phyloP scores from a whole-genome alignment of 345 rosid genomes.

The Populus deltoides region DNA sequence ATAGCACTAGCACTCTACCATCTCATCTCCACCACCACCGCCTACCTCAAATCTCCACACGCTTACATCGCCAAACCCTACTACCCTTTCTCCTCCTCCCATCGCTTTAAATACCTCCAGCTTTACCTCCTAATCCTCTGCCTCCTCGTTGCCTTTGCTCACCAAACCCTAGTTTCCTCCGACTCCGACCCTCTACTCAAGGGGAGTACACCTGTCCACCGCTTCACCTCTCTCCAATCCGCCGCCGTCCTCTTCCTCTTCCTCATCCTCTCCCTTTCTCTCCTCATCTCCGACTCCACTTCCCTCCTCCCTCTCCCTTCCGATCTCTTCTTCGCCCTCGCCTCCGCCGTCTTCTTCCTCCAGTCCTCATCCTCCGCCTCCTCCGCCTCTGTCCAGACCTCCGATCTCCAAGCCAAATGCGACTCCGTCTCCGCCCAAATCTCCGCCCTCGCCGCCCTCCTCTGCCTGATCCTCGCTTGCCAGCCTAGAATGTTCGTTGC shows the following conservation, averaged over 20 bases:
- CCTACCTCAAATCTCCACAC: constrained; percentile 63
- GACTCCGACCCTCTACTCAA: constrained; percentile 79
- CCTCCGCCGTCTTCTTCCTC: constrained; percentile 71
- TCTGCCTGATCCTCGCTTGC: constrained; percentile 67
- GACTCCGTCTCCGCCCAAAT: constrained; percentile 62
- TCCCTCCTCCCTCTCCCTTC: constrained; percentile 62
- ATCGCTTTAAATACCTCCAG: constrained; percentile 51
- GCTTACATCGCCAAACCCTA: constrained; percentile 76
- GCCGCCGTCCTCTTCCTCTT: constrained; percentile 83
- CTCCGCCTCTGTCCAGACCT: constrained; percentile 67
- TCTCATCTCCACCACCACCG: constrained; percentile 60
- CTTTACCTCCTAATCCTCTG: constrained; percentile 52
- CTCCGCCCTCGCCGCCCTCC: constrained; percentile 57
- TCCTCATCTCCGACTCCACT: constrained; percentile 62
- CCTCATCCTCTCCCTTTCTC: constrained; percentile 55
- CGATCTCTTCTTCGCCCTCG: constrained; percentile 81
- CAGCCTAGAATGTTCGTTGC: constrained; percentile 63
- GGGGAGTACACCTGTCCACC: constrained; percentile 84
- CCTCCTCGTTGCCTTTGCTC: constrained; percentile 61
- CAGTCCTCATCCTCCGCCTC: constrained; percentile 57
- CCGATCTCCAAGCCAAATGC: constrained; percentile 82
- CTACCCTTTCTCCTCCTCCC: constrained; percentile 41
- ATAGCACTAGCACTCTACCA: constrained; percentile 68
- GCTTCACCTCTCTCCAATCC: constrained; percentile 71
- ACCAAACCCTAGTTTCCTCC: constrained; percentile 63